Conservation (phyloP, 2,329 filamentous ascomycete species). For the Mycocentrospora acerina region DNA sequence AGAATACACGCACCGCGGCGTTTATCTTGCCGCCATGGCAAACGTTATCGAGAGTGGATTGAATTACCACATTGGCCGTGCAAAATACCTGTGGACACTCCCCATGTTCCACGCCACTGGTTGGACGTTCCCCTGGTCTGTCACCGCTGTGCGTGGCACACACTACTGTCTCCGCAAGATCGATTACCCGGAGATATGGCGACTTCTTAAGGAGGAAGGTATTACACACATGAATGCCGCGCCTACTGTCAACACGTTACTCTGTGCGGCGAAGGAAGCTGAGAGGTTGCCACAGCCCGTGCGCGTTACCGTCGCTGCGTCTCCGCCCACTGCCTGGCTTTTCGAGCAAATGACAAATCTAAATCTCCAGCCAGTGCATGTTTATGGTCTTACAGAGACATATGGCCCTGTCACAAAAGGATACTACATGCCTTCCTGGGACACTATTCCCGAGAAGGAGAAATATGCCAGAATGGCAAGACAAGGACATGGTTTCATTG, state of each 20-base stretch:
- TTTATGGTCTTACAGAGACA: constrained; percentile 85
- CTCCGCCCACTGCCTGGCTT: constrained; percentile 82
- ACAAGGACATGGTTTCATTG: constrained; percentile 89
- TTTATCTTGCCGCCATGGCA: constrained; percentile 79
- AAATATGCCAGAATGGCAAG: constrained; percentile 89
- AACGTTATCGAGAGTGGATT: constrained; percentile 89
- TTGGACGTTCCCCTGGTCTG: constrained; percentile 89
- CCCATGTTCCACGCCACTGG: constrained; percentile 77
- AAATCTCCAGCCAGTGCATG: constrained; percentile 88
- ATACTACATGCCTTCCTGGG: constrained; percentile 84
- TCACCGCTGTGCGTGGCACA: constrained; percentile 91
- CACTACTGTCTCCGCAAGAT: constrained; percentile 95
- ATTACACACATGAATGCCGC: constrained; percentile 97
- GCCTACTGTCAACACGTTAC: constrained; percentile 91
- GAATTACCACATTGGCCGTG: constrained; percentile 68
- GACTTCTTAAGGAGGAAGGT: constrained; percentile 76
- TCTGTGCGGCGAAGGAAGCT: constrained; percentile 80
- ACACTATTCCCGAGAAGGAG: constrained; percentile 69
- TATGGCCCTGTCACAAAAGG: constrained; percentile 96
- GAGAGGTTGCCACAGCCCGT: constrained; percentile 69
- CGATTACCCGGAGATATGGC: constrained; percentile 92
- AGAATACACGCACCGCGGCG: constrained; percentile 84
- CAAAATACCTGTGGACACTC: constrained; percentile 86
- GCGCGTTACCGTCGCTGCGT: constrained; percentile 87
- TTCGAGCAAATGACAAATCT: constrained; percentile 89